Evolutionary conservation across 257 asterid genomes (phyloP), one percentile per base, ranked within the genome.

Genomic region (Solanum virginianum): DNA sequence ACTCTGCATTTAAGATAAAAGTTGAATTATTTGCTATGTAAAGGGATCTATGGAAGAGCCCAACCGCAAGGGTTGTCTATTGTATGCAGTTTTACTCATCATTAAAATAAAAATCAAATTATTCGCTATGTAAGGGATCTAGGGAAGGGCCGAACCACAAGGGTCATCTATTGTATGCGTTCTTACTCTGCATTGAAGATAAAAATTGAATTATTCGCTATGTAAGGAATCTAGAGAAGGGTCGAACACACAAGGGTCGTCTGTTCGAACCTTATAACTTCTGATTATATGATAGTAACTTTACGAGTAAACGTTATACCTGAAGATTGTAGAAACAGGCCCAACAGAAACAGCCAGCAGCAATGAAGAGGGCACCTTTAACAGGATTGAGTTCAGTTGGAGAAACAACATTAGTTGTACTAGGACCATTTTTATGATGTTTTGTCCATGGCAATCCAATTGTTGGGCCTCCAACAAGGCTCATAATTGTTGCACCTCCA

Each of bases 401-500:
- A 49, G 85, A 53, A 41, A 51, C 80, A 71, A 71, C 36, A 20
- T 5, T 71, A 1, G 29, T 41, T 12, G 72, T 18, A 22, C 22
- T n/a, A 3, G 77, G 65, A 49, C 13, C 32, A 47, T 70, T 62
- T 39, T 81, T 32, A 24, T 85, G 79, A 85, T 90, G 84, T n/a
- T 87, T 90, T 51, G 94, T 92, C 98, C 97, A 93, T 0, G 97
- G 95, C 53, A 92, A 83, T 18, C 87, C 86, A 47, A 95, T 81
- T 10, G 75, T 74, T 0, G 89, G 88, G 36, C 98, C 98, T 36
- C 32, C 68, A 1, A 92, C 82, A 17, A 95, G 85, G 10, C 93
- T 92, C 95, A 95, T 88, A 16, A 95, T 88, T 97, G 92, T 92
- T 8, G 98, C 98, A 18, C 98, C 98, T 57, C 95, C 92, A 29